Conservation (phyloP, 116 monocot species). For the Iris pallida region DNA sequence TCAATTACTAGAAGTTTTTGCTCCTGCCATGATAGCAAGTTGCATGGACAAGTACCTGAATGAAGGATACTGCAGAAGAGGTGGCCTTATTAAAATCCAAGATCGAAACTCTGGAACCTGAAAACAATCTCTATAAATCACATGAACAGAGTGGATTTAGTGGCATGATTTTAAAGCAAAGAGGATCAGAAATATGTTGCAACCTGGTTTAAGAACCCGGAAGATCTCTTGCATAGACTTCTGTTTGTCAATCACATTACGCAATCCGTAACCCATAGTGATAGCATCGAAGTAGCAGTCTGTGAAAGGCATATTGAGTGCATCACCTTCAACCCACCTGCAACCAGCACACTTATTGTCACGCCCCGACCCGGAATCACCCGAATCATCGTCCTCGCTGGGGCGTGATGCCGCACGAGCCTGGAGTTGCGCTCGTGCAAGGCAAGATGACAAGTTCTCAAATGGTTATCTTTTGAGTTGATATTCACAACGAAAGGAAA, state of each 20-base stretch:
- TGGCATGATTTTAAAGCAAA: neutral
- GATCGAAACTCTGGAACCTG: constrained; percentile 74
- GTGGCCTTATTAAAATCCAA: constrained; percentile 91
- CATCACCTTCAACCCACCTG: constrained; percentile 92
- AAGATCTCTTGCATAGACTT: constrained; percentile 74
- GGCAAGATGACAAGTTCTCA: too few species aligned
- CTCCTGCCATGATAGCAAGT: neutral
- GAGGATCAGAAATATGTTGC: neutral
- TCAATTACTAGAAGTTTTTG: neutral
- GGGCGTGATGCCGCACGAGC: too few species aligned
- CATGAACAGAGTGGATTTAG: neutral
- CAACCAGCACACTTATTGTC: constrained; percentile 5
- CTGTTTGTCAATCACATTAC: constrained; percentile 66
- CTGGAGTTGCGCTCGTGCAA: too few species aligned
- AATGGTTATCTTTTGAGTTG: too few species aligned
- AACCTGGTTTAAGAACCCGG: constrained; percentile 91
- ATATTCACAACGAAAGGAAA: too few species aligned
- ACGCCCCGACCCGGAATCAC: too few species aligned
- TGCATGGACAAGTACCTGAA: constrained; percentile 38
- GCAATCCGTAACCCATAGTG: constrained; percentile 79
- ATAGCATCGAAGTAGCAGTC: constrained; percentile 72
- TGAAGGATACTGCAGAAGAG: constrained; percentile 30
- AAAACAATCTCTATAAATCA: constrained; percentile 11
- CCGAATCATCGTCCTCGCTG: too few species aligned
- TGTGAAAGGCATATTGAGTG: constrained; percentile 60